Evolutionary conservation across 2,329 filamentous ascomycete genomes (phyloP).

Genomic region (Aulographum hederae): DNA sequence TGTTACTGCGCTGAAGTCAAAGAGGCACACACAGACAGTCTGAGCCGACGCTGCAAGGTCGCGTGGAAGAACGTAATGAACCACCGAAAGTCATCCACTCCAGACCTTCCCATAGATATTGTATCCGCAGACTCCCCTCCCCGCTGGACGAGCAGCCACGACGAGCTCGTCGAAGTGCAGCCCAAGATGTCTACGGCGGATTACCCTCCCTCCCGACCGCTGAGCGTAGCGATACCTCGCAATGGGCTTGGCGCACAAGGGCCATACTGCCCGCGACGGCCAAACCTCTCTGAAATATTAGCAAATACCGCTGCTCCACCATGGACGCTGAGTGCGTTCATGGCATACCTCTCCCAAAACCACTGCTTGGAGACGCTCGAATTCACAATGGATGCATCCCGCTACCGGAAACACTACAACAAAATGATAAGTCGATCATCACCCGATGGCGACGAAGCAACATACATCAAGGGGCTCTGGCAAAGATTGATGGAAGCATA

Average conservation of each 20-base stretch:
- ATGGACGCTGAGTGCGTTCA: conserved; percentile 84
- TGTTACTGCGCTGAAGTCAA: too few species aligned
- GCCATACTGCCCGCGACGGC: conserved; percentile 40
- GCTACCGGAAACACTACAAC: conserved; percentile 55
- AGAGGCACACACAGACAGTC: too few species aligned
- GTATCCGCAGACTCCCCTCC: conserved; percentile 17
- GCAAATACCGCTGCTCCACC: conserved; percentile 71
- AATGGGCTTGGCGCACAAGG: conserved; percentile 18
- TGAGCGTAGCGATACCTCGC: conserved; percentile 30
- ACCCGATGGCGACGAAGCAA: conserved; percentile 37
- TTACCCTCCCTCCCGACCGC: conserved; percentile 23
- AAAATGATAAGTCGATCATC: conserved; percentile 34
- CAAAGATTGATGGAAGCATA: conserved; percentile 76
- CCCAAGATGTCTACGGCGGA: conserved; percentile 18
- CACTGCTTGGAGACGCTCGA: conserved; percentile 93
- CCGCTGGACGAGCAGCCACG: conserved; percentile 13
- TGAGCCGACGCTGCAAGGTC: too few species aligned
- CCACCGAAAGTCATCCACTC: conserved; percentile 2
- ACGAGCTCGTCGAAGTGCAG: conserved; percentile 26
- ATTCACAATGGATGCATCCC: conserved; percentile 84
- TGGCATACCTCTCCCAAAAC: conserved; percentile 91
- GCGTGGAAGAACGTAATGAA: conserved; percentile 6
- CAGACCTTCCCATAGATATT: conserved; percentile 3
- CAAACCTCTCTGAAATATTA: conserved; percentile 72
- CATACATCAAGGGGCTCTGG: conserved; percentile 69